phyloP scores from a whole-genome alignment of 306 rosid species.

The Fragaria nilgerrensis region DNA sequence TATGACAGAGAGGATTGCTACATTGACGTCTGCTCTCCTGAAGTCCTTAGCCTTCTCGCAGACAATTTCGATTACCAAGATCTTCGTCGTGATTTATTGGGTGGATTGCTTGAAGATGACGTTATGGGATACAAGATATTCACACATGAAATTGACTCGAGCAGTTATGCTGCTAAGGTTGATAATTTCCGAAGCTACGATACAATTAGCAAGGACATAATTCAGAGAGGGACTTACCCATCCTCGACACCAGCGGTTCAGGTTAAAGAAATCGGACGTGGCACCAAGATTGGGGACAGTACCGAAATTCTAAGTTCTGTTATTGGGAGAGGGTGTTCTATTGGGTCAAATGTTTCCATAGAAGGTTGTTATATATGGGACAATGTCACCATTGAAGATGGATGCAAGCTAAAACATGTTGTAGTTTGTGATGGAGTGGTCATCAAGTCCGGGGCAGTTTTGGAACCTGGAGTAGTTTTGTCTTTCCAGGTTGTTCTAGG shows the following conservation, averaged over 20 bases:
- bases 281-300: conserved; percentile 69
- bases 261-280: conserved; percentile 71
- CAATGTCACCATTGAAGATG: conserved; percentile 80
- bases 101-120: conserved; percentile 91
- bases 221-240: conserved; percentile 95
- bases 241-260: conserved; percentile 10
- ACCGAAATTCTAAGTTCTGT: conserved; percentile 65
- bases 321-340: conserved; percentile 74
- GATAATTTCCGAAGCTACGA: conserved; percentile 93
- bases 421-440: conserved; percentile 87
- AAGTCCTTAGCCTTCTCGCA: conserved; percentile 89
- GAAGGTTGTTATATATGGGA: conserved; percentile 90
- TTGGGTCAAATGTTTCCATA: conserved; percentile 80
- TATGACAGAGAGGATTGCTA: conserved; percentile 96
- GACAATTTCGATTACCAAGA: conserved; percentile 98
- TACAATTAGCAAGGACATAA: conserved; percentile 87
- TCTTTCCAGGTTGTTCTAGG: conserved; percentile 91
- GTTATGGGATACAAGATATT: conserved; percentile 95
- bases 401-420: conserved; percentile 74
- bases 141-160: conserved; percentile 81
- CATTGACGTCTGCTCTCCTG: conserved; percentile 90
- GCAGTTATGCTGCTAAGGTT: conserved; percentile 85
- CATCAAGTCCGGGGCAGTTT: conserved; percentile 64
- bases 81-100: conserved; percentile 89
- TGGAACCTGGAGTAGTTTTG: conserved; percentile 87